phyloP scores from a whole-genome alignment of 2,329 filamentous ascomycete species.

The Fusarium chlamydosporum region DNA sequence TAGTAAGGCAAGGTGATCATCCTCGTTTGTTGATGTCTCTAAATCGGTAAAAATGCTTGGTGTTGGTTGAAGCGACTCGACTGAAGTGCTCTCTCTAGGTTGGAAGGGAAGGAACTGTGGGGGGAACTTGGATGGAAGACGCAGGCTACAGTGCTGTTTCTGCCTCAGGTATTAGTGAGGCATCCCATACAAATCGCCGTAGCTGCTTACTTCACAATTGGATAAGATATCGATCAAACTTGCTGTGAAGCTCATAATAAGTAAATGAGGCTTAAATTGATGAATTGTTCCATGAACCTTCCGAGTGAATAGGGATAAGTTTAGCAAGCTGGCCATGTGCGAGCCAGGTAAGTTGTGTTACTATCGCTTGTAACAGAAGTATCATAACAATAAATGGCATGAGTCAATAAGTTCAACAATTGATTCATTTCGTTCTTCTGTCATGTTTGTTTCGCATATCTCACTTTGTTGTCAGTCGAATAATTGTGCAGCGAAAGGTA shows the following conservation, averaged over 20 bases:
- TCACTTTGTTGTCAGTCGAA: background rate
- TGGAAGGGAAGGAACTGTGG: background rate
- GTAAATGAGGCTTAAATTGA: no score
- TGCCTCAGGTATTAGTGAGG: conserved; percentile 31
- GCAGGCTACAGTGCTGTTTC: background rate
- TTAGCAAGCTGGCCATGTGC: no score
- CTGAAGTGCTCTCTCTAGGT: background rate
- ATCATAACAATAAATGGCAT: background rate
- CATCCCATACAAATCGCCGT: background rate
- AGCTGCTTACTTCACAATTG: background rate
- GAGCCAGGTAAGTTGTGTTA: no score
- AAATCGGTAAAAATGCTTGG: background rate
- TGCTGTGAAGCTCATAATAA: background rate
- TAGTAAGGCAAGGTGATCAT: no score
- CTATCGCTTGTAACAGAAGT: no score
- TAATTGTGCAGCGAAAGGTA: background rate
- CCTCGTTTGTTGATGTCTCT: background rate
- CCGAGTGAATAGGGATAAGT: no score
- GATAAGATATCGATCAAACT: background rate
- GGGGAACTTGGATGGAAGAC: background rate
- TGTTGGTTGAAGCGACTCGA: background rate
- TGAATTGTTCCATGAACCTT: background rate
- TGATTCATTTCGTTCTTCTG: background rate
- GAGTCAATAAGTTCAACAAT: no score
- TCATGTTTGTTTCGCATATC: background rate